Base-by-base conservation (phyloP, 2,329 filamentous ascomycete genomes). In the Thyridium curvatum region DNA sequence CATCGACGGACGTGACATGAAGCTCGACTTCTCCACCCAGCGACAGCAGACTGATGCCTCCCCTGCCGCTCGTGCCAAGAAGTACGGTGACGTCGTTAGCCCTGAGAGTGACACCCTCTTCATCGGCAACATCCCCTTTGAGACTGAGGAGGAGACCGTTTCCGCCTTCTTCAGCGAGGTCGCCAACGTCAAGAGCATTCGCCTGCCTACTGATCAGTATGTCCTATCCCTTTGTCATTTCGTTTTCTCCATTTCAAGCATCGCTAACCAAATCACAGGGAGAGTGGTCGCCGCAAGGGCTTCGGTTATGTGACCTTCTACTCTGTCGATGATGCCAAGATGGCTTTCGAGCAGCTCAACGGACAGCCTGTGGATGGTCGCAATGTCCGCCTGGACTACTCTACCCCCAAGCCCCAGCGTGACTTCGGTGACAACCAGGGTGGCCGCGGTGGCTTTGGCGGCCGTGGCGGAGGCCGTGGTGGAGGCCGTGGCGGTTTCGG, bases 281-380 rank as follows among this genome's bases (percentile, higher is more conserved):
- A 94, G 45, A 80, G 80, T 46, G 89, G 88, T 48, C 78, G 81
- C 52, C 82, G 84, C 59, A 95, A 95, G 82, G 90, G 90, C 41
- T 95, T 94, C 64, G 90, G 87, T 40, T 96, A 96, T 60, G 83
- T 95, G 47, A 82, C 83, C 57, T 95, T 91, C 72, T 68, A 70
- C 52, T 85, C 84, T 14, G 62, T 93, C 45, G 88, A 94, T 18
- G 89, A 95, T 54, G 87, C 90, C 54, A 86, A 84, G 67, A 66
- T 71, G 52, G 90, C 82, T 17, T 79, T 87, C 52, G 72, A 83
- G 52, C 68, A 72, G 40, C 63, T 74, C 43, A 71, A 79, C 46
- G 75, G 76, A 37, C 60, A 67, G 48, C 80, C 86, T 43, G 74
- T 93, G 52, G 74, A 71, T 47, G 79, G 85, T 41, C 87, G 90